phyloP scores from a whole-genome alignment of 2,329 filamentous ascomycete genomes.

The Tolypocladium cylindrosporum region DNA sequence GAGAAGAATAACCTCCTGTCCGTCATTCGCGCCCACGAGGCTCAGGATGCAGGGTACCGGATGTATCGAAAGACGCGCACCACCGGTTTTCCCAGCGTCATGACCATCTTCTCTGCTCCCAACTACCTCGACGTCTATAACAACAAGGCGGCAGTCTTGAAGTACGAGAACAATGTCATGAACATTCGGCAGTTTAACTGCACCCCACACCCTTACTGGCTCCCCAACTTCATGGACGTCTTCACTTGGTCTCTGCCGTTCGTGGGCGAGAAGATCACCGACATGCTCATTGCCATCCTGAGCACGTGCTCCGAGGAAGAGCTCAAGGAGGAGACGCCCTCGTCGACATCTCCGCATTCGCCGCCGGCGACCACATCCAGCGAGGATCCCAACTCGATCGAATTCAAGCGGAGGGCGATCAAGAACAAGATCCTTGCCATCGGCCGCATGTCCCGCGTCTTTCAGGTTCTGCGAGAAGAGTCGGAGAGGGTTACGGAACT shows the following conservation, averaged over 20 bases:
- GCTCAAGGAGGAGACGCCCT: slow-evolving; percentile 74
- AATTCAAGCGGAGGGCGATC: slow-evolving; percentile 92
- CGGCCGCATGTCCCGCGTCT: slow-evolving; percentile 89
- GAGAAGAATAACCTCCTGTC: slow-evolving; percentile 99
- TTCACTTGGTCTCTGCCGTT: slow-evolving; percentile 99
- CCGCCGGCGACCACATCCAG: slow-evolving; percentile 45
- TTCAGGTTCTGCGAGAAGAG: slow-evolving; percentile 96
- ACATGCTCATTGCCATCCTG: slow-evolving; percentile 97
- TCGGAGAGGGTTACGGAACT: slow-evolving; percentile 94
- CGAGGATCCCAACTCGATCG: slow-evolving; percentile 73
- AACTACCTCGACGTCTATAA: slow-evolving; percentile 99
- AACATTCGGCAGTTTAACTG: slow-evolving; percentile 99
- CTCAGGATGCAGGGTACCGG: slow-evolving; percentile 94
- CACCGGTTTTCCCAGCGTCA: slow-evolving; percentile 96
- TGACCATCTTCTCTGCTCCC: slow-evolving; percentile 98
- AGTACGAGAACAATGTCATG: slow-evolving; percentile 99
- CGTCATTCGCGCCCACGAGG: slow-evolving; percentile 94
- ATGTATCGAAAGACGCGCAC: slow-evolving; percentile 99
- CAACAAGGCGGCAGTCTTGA: slow-evolving; percentile 97
- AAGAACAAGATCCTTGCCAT: slow-evolving; percentile 99
- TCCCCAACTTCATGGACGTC: slow-evolving; percentile 99
- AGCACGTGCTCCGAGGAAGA: slow-evolving; percentile 99
- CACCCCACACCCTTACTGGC: slow-evolving; percentile 97
- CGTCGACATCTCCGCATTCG: slow-evolving; percentile 43
- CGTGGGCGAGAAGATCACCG: slow-evolving; percentile 97